A percentile compares a stretch with the other conserved stretches of the same genome.
Conservation (phyloP, 2,329 filamentous ascomycete genomes). For the Macroventuria anomochaeta region DNA sequence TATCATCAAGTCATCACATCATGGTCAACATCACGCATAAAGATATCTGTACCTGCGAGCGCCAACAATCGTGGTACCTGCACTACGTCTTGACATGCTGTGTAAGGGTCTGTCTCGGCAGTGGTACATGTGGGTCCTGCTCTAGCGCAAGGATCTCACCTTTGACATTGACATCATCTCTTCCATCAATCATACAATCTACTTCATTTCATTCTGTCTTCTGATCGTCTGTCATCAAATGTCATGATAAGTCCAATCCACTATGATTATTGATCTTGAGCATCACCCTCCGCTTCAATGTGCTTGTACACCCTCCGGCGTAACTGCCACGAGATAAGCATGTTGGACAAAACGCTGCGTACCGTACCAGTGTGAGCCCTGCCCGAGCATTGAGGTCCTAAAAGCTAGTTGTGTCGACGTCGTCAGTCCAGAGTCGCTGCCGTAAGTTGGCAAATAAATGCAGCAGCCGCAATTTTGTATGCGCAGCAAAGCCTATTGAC, state of each 20-base stretch:
- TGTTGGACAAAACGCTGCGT: neutral
- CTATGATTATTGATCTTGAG: neutral
- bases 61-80: neutral
- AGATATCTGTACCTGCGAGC: neutral
- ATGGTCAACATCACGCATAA: neutral
- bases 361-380: neutral
- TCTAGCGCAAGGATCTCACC: neutral
- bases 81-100: neutral
- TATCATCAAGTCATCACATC: constrained; percentile 1
- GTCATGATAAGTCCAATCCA: neutral
- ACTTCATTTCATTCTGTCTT: neutral
- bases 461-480: neutral
- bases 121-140: neutral
- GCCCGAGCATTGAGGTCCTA: too few relatives aligned
- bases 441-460: constrained; percentile 10
- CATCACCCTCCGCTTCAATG: too few relatives aligned
- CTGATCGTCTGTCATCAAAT: too few relatives aligned
- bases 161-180: neutral
- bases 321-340: neutral
- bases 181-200: neutral
- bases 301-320: neutral
- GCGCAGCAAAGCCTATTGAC: constrained; percentile 1
- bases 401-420: neutral
- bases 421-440: neutral
- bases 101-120: neutral